These are phyloP conservation scores for Monascus purpureus DNA, from an alignment of 495 filamentous ascomycete species.

Conservation along the genomic window DNA sequence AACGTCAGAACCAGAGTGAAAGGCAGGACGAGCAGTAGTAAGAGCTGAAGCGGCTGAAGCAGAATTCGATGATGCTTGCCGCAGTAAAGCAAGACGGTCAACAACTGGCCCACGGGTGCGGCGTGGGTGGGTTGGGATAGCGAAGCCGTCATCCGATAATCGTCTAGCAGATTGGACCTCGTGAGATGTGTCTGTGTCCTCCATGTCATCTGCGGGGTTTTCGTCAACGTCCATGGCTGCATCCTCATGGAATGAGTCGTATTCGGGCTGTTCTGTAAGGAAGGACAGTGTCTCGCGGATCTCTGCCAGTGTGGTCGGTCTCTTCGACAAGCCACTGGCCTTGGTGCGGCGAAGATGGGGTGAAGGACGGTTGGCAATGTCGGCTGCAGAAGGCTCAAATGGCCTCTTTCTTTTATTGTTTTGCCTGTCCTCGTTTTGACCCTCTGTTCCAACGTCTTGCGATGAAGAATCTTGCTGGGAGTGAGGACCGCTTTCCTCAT, in stretches of 20 bases:
- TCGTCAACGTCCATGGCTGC: slow-evolving; percentile 27
- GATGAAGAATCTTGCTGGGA: slow-evolving; percentile 28
- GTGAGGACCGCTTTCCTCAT: slow-evolving; percentile 29
- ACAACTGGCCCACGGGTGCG: slow-evolving; percentile 46
- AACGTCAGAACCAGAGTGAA: slow-evolving; percentile 32
- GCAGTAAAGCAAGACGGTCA: slow-evolving; percentile 70
- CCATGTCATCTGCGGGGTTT: slow-evolving; percentile 20
- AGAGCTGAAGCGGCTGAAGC: slow-evolving; percentile 28
- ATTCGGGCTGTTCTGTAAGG: slow-evolving; percentile 62
- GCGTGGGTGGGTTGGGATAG: slow-evolving; percentile 28
- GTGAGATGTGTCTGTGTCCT: slow-evolving; percentile 23
- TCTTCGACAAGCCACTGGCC: slow-evolving; percentile 37
- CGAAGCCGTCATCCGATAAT: slow-evolving; percentile 18
- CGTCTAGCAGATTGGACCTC: slow-evolving; percentile 6
- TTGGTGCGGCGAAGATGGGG: slow-evolving; percentile 53
- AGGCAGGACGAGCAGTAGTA: slow-evolving; percentile 42
- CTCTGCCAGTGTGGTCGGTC: slow-evolving; percentile 56
- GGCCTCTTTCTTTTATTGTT: slow-evolving; percentile 42
- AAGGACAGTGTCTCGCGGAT: slow-evolving; percentile 69
- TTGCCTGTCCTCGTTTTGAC: slow-evolving; percentile 10
- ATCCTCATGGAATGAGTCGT: slow-evolving; percentile 35
- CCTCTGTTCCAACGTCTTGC: slow-evolving; percentile 22
- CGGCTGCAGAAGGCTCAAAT: slow-evolving; percentile 28
- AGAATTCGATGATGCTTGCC: slow-evolving; percentile 43
- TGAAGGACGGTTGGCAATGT: slow-evolving; percentile 41